Base-by-base conservation (phyloP, 108 stramenopile genomes). In the Nannochloropsis salina region DNA sequence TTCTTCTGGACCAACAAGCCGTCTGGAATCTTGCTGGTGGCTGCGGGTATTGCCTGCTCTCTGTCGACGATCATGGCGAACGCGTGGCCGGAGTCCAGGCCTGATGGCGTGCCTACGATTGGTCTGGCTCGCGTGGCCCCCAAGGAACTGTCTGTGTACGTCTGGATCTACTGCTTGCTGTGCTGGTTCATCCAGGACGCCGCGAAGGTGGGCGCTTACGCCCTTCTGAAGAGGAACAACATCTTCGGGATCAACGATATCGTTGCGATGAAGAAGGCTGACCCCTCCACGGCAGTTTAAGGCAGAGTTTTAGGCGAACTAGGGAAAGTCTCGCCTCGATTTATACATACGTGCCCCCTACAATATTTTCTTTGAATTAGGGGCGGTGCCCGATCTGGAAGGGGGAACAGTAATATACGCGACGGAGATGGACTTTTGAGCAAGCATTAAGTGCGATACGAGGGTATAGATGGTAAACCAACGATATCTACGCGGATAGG, bases 131-230 rank as follows among this genome's bases (percentile, higher is more conserved):
- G 61, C n/a, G 61, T n/a, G 20, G 2, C 2, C 3, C 61, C 61
- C n/a, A 15, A n/a, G 2, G 61, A 74, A n/a, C 61, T 74, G 61
- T 74, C 61, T 74, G 44, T 80, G 40, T 74, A 74, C 81, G 85
- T 88, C 42, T 90, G 90, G 90, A 9, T 86, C 88, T 90, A 82
- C 85, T 86, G 86, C 80, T 40, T 90, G 79, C n/a, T 83, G 74
- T 85, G 81, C 43, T 90, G 87, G 84, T 1, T 86, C 84, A 51
- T 89, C 44, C 90, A 90, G 86, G 90, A 90, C 83, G 61, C 61
- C 3, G 61, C 61, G 20, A 74, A 74, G 61, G 61, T 74, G 61
- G 61, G 44, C 18, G 11, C 5, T 10, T 85, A 85, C 80, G 42
- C n/a, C 12, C 42, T 42, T 15, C 5, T 85, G 74, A 42, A 85